phyloP scores from a whole-genome alignment of 768 basidiomycete genomes.

The Rhodotorula diobovata region DNA sequence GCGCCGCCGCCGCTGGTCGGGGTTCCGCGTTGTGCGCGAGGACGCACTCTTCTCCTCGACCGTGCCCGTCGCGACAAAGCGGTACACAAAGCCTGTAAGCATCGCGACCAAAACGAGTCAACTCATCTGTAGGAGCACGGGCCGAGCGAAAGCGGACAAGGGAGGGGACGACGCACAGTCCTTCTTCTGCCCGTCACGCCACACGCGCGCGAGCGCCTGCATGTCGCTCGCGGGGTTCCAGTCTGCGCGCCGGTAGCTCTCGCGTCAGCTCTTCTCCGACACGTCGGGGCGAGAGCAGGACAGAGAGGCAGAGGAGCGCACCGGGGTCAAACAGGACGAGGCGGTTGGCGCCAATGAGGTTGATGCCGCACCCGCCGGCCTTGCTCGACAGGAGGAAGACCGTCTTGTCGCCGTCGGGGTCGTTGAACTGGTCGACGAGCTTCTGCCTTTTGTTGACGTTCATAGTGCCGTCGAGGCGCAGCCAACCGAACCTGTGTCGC shows the following conservation, averaged over 20 bases:
- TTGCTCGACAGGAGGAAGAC: constrained; percentile 89
- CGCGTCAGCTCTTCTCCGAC: neutral
- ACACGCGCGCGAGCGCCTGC: constrained; percentile 94
- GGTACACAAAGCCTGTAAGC: constrained; percentile 82
- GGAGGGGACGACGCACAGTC: constrained; percentile 63
- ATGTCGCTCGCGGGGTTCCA: constrained; percentile 99
- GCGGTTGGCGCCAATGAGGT: constrained; percentile 85
- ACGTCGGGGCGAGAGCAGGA: no score
- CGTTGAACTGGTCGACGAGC: constrained; percentile 86
- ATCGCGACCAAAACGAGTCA: no score
- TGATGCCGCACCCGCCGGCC: constrained; percentile 92
- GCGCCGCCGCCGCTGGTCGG: no score
- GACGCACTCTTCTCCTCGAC: constrained; percentile 40
- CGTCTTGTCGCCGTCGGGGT: constrained; percentile 55
- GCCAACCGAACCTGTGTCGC: constrained; percentile 29
- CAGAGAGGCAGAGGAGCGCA: constrained; percentile 1
- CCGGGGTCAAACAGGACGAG: constrained; percentile 56
- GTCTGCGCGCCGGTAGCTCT: constrained; percentile 53
- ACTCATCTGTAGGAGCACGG: no score
- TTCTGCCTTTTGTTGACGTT: constrained; percentile 66
- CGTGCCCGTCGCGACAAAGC: constrained; percentile 75
- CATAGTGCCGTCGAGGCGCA: constrained; percentile 43
- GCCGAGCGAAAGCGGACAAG: no score
- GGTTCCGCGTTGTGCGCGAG: no score
- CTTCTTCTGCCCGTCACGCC: constrained; percentile 99